These are phyloP conservation scores for Quercus phellos DNA, from an alignment of 331 rosid species.

Conservation along the genomic window DNA sequence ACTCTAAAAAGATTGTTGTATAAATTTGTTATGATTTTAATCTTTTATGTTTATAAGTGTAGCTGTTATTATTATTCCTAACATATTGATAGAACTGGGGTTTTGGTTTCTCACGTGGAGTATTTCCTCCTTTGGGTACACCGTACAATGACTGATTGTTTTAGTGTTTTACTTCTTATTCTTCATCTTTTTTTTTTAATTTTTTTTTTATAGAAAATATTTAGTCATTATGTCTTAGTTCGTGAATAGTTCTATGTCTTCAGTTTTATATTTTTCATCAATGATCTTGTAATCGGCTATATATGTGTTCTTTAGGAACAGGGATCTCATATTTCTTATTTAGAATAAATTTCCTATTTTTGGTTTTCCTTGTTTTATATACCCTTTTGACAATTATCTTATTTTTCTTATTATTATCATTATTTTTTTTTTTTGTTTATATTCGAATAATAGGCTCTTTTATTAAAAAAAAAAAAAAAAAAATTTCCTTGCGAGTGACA, in stretches of 20 bases:
- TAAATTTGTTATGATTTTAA: too few relatives aligned
- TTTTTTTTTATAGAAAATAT: not conserved
- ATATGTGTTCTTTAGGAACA: not conserved
- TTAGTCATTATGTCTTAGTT: not conserved
- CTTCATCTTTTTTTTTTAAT: not conserved
- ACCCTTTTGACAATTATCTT: not conserved
- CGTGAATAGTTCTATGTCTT: not conserved
- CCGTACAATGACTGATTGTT: not conserved
- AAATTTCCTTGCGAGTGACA: not conserved
- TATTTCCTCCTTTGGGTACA: not conserved
- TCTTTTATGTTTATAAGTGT: too few relatives aligned
- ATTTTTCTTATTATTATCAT: not conserved
- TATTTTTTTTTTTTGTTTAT: not conserved
- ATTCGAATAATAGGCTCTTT: not conserved
- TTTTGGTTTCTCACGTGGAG: not conserved
- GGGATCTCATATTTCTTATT: not conserved
- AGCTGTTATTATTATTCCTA: too few relatives aligned
- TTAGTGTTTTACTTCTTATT: not conserved
- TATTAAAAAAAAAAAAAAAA: too few relatives aligned
- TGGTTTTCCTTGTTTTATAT: not conserved
- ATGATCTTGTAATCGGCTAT: not conserved
- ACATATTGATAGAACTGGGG: too few relatives aligned
- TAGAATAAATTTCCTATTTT: not conserved
- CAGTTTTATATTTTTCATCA: not conserved
- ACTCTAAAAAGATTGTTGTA: too few relatives aligned